A percentile compares a stretch with the other conserved stretches of the same genome.
Evolutionary conservation across 2,329 filamentous ascomycete genomes (phyloP).

Genomic region (Fusarium drepaniforme): DNA sequence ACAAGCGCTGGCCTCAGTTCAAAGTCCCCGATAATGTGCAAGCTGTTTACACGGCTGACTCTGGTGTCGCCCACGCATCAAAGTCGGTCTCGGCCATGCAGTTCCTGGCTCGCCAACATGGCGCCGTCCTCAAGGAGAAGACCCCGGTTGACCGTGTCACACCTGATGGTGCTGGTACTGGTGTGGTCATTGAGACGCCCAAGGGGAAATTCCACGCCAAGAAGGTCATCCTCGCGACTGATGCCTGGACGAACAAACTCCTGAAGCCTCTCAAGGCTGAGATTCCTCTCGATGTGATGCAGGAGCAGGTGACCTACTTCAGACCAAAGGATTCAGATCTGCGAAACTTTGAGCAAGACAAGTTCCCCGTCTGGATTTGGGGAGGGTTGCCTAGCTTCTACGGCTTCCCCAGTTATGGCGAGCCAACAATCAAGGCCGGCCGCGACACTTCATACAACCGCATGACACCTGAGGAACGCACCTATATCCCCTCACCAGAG

Average conservation of each 20-base stretch:
- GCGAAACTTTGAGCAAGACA: neutral
- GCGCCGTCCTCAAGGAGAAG: conserved; percentile 24
- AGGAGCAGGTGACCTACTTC: conserved; percentile 39
- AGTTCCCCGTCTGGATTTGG: conserved; percentile 38
- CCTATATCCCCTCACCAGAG: conserved; percentile 19
- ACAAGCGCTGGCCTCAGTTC: conserved; percentile 38
- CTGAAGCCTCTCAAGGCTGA: conserved; percentile 18
- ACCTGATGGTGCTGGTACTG: neutral
- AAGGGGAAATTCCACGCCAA: conserved; percentile 16
- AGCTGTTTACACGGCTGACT: conserved; percentile 40
- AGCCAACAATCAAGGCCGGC: conserved; percentile 33
- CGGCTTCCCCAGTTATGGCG: conserved; percentile 29
- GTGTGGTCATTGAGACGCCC: conserved; percentile 19
- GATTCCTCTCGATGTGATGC: conserved; percentile 34
- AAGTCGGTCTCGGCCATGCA: conserved; percentile 30
- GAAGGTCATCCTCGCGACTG: conserved; percentile 27
- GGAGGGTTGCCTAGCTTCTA: conserved; percentile 19
- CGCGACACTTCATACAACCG: conserved; percentile 30
- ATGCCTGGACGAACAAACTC: conserved; percentile 36
- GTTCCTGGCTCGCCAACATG: conserved; percentile 19
- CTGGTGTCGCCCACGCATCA: conserved; percentile 37
- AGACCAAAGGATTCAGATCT: conserved; percentile 21
- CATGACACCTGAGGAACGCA: conserved; percentile 29
- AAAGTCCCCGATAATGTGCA: conserved; percentile 20
- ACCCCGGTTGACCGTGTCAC: conserved; percentile 13